Conservation (phyloP, 129 eudicot species). For the Smallanthus sonchifolius region DNA sequence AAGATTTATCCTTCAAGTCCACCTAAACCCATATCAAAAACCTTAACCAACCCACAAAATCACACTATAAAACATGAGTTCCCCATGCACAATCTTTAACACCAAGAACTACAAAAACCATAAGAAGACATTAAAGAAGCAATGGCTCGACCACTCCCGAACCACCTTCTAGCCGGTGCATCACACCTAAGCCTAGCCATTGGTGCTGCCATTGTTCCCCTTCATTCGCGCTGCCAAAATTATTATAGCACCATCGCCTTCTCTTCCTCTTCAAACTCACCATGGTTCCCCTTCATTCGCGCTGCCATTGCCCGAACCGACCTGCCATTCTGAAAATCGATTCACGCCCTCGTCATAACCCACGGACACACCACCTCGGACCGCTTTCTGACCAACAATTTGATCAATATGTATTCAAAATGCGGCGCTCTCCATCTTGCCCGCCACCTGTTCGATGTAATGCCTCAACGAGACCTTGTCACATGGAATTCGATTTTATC, state of each 20-base stretch:
- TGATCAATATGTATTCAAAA: background rate
- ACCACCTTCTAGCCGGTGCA: constrained; percentile 24
- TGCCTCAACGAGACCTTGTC: background rate
- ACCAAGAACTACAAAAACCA: constrained; percentile 18
- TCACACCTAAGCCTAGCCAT: constrained; percentile 42
- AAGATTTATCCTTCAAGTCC: too few relatives aligned
- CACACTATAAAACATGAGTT: constrained; percentile 15
- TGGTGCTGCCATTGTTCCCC: too few relatives aligned
- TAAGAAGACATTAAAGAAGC: background rate
- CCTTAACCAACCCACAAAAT: constrained; percentile 33
- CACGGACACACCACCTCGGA: background rate
- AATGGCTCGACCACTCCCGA: constrained; percentile 53
- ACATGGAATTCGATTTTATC: background rate
- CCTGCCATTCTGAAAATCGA: background rate
- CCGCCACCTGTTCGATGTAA: background rate
- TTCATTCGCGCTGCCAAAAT: too few relatives aligned
- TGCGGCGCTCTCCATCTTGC: background rate
- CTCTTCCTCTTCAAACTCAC: background rate
- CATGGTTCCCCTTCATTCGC: background rate
- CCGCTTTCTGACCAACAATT: background rate
- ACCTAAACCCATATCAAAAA: constrained; percentile 24
- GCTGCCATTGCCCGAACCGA: background rate
- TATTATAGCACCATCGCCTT: background rate
- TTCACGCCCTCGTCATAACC: background rate
- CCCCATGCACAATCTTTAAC: constrained; percentile 15